Conservation (phyloP, 768 basidiomycete species). For the Roridomyces roridus region DNA sequence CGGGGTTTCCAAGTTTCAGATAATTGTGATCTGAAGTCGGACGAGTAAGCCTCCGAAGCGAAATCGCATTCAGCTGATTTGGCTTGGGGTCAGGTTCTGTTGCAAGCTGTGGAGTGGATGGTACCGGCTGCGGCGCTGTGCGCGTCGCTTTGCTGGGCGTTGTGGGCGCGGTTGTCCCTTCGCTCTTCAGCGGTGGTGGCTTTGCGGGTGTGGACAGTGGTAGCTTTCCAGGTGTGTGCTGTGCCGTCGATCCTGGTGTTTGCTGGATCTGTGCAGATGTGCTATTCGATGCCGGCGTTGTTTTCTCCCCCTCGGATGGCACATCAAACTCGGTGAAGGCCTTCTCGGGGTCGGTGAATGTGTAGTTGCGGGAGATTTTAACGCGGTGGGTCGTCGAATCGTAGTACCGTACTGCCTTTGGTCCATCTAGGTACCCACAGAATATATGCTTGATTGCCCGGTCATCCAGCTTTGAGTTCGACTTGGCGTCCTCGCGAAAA, state of each 20-base stretch:
- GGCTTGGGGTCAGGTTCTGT: background rate
- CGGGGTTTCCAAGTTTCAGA: background rate
- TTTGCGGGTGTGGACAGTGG: background rate
- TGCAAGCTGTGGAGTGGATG: background rate
- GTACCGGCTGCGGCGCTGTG: background rate
- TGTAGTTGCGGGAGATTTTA: slow-evolving; percentile 2
- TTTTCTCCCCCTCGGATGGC: slow-evolving; percentile 14
- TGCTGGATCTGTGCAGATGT: background rate
- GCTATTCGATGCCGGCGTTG: background rate
- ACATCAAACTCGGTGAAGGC: slow-evolving; percentile 5
- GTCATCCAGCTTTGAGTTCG: slow-evolving; percentile 1
- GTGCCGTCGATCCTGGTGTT: background rate
- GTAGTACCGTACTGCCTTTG: slow-evolving; percentile 11
- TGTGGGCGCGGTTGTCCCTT: background rate
- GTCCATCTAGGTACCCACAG: slow-evolving; percentile 1
- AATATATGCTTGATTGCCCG: slow-evolving; percentile 12
- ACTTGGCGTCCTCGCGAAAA: background rate
- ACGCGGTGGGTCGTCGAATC: slow-evolving; percentile 2
- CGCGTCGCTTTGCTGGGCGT: too few relatives aligned
- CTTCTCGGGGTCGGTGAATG: background rate
- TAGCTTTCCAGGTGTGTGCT: background rate
- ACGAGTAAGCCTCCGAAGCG: background rate
- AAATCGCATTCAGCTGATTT: slow-evolving; percentile 3
- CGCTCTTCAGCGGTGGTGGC: background rate
- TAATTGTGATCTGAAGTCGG: background rate